Percentiles rank a stretch among this genome's conserved stretches.
Conservation (phyloP, 148 eudicot species). For the Rhododendron williamsianum region DNA sequence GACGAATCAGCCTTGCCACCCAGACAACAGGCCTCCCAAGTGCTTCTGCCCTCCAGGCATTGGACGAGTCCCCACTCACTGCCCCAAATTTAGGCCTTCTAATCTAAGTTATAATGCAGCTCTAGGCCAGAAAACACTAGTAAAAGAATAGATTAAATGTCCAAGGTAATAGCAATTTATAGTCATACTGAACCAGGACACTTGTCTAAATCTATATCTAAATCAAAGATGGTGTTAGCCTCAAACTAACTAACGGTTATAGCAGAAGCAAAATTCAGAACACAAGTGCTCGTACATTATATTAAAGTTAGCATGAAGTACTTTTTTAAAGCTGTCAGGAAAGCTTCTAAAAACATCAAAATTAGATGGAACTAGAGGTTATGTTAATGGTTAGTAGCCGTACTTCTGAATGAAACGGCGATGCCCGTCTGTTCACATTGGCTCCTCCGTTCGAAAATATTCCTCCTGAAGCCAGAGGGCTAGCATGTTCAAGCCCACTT, state of each 20-base stretch:
- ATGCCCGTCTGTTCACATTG: conserved; percentile 90
- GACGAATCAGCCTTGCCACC: not conserved
- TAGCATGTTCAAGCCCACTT: conserved; percentile 96
- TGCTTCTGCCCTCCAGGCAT: not conserved
- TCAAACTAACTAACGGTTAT: conserved; percentile 53
- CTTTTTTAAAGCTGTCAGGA: conserved; percentile 37
- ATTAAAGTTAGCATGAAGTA: conserved; percentile 52
- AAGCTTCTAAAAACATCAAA: conserved; percentile 54
- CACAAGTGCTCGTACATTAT: conserved; percentile 26
- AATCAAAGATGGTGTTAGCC: conserved; percentile 50
- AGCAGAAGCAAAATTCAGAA: conserved; percentile 31
- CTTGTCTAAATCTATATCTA: conserved; percentile 25
- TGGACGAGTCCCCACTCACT: not conserved
- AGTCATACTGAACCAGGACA: conserved; percentile 13
- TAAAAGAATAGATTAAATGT: not conserved
- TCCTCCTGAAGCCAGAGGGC: conserved; percentile 98
- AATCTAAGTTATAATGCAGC: not conserved
- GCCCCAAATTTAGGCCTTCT: conserved; percentile 3
- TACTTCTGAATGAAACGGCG: conserved; percentile 98
- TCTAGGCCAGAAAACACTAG: not conserved
- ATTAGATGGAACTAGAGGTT: conserved; percentile 66
- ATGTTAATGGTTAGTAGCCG: conserved; percentile 98
- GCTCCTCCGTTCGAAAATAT: conserved; percentile 85
- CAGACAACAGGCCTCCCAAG: conserved; percentile 1
- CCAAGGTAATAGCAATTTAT: conserved; percentile 1